Percentiles rank a stretch among this genome's conserved stretches.
phyloP scores from a whole-genome alignment of 1,284 basidiomycete species.

The Erythrobasidium hasegawianum region DNA sequence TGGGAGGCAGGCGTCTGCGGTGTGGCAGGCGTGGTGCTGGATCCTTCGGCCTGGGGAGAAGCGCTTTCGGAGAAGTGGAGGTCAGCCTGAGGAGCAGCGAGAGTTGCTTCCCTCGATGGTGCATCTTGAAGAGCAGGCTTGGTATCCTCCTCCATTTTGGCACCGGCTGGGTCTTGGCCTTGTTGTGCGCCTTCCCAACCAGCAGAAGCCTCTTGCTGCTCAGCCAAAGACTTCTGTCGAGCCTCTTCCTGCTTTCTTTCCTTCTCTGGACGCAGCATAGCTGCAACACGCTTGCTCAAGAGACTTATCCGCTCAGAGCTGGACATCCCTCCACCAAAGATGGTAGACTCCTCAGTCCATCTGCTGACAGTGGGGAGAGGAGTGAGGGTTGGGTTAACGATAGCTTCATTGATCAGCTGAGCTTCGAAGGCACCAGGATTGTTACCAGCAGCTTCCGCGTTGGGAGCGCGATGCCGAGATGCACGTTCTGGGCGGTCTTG shows the following conservation, averaged over 20 bases:
- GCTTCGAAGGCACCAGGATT: background rate
- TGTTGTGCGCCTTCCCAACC: constrained; percentile 44
- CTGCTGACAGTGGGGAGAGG: constrained; percentile 6
- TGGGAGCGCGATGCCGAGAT: background rate
- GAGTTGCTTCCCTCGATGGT: constrained; percentile 47
- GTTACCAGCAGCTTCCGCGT: background rate
- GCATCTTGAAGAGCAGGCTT: constrained; percentile 43
- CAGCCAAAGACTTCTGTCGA: constrained; percentile 49
- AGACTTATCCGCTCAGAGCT: constrained; percentile 15
- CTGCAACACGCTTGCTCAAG: constrained; percentile 10
- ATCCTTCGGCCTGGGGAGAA: constrained; percentile 9
- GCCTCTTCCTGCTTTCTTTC: constrained; percentile 51
- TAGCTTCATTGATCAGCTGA: constrained; percentile 21
- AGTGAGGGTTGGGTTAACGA: background rate
- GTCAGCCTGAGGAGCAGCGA: constrained; percentile 41
- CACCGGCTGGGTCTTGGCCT: constrained; percentile 38
- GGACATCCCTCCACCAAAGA: constrained; percentile 23
- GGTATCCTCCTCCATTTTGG: constrained; percentile 43
- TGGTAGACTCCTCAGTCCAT: constrained; percentile 24
- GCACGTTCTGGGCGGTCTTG: background rate
- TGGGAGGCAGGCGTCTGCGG: background rate
- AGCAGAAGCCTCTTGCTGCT: constrained; percentile 46
- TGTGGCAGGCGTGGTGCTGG: background rate
- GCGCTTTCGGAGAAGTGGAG: constrained; percentile 48
- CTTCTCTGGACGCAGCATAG: constrained; percentile 44